Conservation (phyloP, 2,329 filamentous ascomycete genomes). For the Hypoxylon sp. region DNA sequence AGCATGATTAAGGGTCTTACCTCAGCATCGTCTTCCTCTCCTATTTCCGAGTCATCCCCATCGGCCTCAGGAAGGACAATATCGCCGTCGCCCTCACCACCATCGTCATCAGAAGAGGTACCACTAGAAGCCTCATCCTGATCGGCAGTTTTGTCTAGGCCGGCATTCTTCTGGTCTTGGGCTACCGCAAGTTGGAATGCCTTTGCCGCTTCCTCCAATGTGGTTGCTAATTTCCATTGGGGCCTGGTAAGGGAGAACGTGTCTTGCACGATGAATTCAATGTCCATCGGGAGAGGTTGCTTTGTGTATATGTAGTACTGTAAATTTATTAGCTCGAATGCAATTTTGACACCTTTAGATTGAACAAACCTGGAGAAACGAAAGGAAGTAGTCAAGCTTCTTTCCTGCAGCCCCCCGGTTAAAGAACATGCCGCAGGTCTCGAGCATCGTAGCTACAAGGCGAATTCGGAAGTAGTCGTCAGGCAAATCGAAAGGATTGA, state of each 20-base stretch:
- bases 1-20: conserved; percentile 56
- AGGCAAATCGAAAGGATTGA: conserved; percentile 85
- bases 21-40: conserved; percentile 73
- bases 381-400: conserved; percentile 97
- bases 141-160: conserved; percentile 77
- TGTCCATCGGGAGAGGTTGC: conserved; percentile 91
- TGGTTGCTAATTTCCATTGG: conserved; percentile 90
- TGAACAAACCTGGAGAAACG: conserved; percentile 84
- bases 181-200: conserved; percentile 90
- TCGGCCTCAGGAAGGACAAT: conserved; percentile 73
- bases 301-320: conserved; percentile 96
- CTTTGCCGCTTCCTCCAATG: conserved; percentile 84
- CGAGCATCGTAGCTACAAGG: conserved; percentile 87
- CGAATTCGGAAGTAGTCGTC: conserved; percentile 98
- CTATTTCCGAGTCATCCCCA: conserved; percentile 70
- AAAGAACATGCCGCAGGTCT: conserved; percentile 97
- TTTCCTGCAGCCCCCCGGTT: conserved; percentile 94
- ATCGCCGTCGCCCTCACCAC: conserved; percentile 72
- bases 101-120: conserved; percentile 81
- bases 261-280: conserved; percentile 96
- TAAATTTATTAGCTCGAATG: conserved; percentile 38
- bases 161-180: conserved; percentile 87
- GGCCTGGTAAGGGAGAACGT: conserved; percentile 87
- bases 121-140: conserved; percentile 80
- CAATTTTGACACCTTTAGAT: not conserved